phyloP scores from a whole-genome alignment of 345 rosid genomes.

The Rubroshorea leprosula region DNA sequence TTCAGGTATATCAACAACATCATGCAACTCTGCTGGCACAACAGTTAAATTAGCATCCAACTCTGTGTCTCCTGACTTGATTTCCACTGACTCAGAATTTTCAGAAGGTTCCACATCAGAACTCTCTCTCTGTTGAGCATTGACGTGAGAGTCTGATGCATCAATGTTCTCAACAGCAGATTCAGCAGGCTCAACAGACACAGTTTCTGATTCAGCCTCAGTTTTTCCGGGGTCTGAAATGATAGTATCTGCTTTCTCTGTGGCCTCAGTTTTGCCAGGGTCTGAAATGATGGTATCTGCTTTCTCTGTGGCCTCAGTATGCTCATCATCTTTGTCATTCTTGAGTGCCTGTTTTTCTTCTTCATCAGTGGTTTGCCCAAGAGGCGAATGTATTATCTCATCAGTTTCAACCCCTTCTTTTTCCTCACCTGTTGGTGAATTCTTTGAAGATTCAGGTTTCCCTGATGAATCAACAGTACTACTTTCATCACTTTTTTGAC shows the following conservation, averaged over 20 bases:
- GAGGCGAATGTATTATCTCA: slow-evolving; percentile 9
- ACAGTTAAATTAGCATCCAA: slow-evolving; percentile 26
- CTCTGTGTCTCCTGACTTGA: slow-evolving; percentile 31
- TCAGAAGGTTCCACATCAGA: slow-evolving; percentile 27
- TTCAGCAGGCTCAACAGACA: slow-evolving; percentile 34
- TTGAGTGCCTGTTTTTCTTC: slow-evolving; percentile 32
- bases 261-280: slow-evolving; percentile 27
- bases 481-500: slow-evolving; percentile 56
- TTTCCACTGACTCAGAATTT: slow-evolving; percentile 32
- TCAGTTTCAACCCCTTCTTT: slow-evolving; percentile 36
- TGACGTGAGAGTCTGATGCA: slow-evolving; percentile 26
- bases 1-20: slow-evolving; percentile 32
- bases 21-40: slow-evolving; percentile 28
- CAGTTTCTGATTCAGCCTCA: slow-evolving; percentile 32
- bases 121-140: slow-evolving; percentile 32
- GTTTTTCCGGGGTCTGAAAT: slow-evolving; percentile 31
- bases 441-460: slow-evolving; percentile 32
- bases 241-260: slow-evolving; percentile 29
- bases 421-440: slow-evolving; percentile 30
- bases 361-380: slow-evolving; percentile 26
- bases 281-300: slow-evolving; percentile 30
- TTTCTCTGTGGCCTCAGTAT: slow-evolving; percentile 26
- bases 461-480: slow-evolving; percentile 25
- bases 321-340: slow-evolving; percentile 20
- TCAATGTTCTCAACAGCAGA: slow-evolving; percentile 25